A percentile compares a stretch with the other conserved stretches of the same genome.
These are phyloP conservation scores for Saraca asoca DNA, from an alignment of 331 rosid species.

Conservation along the genomic window DNA sequence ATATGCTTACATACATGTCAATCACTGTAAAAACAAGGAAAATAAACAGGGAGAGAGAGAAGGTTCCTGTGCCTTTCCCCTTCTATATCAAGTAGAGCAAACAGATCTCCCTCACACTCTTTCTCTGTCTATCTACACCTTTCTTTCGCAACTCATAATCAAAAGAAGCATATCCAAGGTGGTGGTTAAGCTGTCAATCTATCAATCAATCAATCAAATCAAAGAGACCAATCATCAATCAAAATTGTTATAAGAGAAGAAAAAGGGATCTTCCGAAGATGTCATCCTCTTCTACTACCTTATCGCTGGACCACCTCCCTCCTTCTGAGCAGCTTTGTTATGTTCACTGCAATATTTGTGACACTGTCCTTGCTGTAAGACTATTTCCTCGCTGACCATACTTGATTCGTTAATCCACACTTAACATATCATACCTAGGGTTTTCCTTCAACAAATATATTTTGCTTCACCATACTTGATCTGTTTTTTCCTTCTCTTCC, in stretches of 20 bases:
- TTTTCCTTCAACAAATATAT: conserved; percentile 1
- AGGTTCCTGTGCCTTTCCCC: conserved; percentile 25
- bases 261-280: conserved; percentile 45
- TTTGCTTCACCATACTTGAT: too few species aligned
- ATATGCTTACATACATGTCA: conserved; percentile 18
- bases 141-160: conserved; percentile 72
- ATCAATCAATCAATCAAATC: conserved; percentile 78
- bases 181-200: conserved; percentile 93
- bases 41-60: conserved; percentile 27
- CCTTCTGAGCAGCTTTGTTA: conserved; percentile 96
- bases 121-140: conserved; percentile 50
- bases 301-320: conserved; percentile 84
- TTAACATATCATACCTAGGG: conserved; percentile 30
- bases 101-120: conserved; percentile 42
- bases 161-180: conserved; percentile 90
- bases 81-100: conserved; percentile 46
- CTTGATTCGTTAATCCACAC: not conserved
- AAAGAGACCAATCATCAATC: conserved; percentile 76
- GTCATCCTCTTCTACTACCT: conserved; percentile 71
- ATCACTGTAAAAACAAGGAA: conserved; percentile 41
- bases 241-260: conserved; percentile 34
- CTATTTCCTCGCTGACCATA: not conserved
- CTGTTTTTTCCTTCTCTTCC: not conserved
- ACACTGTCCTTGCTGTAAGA: conserved; percentile 91
- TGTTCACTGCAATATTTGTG: conserved; percentile 93